Conservation (phyloP, 164 flowering plant species). For the Warburgia ugandensis region DNA sequence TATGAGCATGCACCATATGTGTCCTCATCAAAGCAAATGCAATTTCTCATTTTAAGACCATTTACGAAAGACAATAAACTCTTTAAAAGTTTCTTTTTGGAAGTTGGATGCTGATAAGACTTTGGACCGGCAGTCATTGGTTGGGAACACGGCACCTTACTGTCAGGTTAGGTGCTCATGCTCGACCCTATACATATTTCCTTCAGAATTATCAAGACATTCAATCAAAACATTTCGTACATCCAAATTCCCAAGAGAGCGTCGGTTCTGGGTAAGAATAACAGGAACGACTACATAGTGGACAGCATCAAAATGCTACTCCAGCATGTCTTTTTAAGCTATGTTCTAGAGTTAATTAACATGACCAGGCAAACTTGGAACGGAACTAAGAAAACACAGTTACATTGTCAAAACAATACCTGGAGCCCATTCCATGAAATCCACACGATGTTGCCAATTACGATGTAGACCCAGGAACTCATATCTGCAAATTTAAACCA, state of each 20-base stretch:
- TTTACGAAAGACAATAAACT: neutral
- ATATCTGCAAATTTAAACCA: slow-evolving; percentile 35
- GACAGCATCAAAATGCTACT: neutral
- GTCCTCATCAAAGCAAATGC: neutral
- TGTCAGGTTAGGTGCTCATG: no score
- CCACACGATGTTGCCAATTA: slow-evolving; percentile 73
- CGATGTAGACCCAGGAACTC: slow-evolving; percentile 89
- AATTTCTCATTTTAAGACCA: neutral
- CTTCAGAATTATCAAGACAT: neutral
- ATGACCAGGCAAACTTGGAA: neutral
- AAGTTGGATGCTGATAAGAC: neutral
- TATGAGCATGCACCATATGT: neutral
- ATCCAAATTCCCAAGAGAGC: neutral
- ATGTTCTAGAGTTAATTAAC: neutral
- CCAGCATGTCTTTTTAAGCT: neutral
- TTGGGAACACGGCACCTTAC: no score
- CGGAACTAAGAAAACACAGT: neutral
- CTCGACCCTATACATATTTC: no score
- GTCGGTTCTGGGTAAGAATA: neutral
- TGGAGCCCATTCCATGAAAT: slow-evolving; percentile 99
- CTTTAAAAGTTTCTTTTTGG: neutral
- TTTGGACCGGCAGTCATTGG: neutral
- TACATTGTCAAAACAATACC: slow-evolving; percentile 32
- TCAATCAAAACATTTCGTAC: neutral
- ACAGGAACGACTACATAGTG: neutral